These are phyloP conservation scores for Pseudogymnoascus sp. DNA, from an alignment of 2,329 filamentous ascomycete genomes.

Conservation along the genomic window DNA sequence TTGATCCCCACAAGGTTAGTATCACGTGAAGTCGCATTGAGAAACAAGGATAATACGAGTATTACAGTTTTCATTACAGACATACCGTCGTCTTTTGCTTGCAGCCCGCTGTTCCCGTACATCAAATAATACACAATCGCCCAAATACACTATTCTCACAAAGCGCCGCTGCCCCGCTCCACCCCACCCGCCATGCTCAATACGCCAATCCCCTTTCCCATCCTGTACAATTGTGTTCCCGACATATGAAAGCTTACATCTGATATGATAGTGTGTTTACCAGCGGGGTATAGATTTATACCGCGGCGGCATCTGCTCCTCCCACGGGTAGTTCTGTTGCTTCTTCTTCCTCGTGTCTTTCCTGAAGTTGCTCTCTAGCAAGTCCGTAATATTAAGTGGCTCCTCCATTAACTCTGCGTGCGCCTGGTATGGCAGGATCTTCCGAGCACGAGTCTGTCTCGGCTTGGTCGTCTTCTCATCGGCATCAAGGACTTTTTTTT, in stretches of 20 bases:
- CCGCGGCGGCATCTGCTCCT: slow-evolving; percentile 15
- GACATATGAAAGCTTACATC: slow-evolving; percentile 7
- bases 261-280: slow-evolving; percentile 7
- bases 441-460: slow-evolving; percentile 16
- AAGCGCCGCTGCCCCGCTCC: background rate
- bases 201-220: background rate
- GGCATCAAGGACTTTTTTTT: slow-evolving; percentile 11
- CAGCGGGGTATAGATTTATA: slow-evolving; percentile 1
- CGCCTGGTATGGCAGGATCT: slow-evolving; percentile 22
- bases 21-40: background rate
- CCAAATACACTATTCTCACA: slow-evolving; percentile 3
- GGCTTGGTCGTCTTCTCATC: slow-evolving; percentile 14
- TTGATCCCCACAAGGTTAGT: background rate
- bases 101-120: background rate
- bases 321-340: slow-evolving; percentile 15
- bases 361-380: slow-evolving; percentile 20
- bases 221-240: background rate
- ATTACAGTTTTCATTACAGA: slow-evolving; percentile 9
- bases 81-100: slow-evolving; percentile 5
- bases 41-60: background rate
- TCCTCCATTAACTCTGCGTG: slow-evolving; percentile 23
- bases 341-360: slow-evolving; percentile 10
- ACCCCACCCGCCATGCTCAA: background rate
- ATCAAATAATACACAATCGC: slow-evolving; percentile 2
- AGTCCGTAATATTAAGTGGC: slow-evolving; percentile 19